phyloP scores from a whole-genome alignment of 768 basidiomycete species.

The Infundibulicybe gibba region DNA sequence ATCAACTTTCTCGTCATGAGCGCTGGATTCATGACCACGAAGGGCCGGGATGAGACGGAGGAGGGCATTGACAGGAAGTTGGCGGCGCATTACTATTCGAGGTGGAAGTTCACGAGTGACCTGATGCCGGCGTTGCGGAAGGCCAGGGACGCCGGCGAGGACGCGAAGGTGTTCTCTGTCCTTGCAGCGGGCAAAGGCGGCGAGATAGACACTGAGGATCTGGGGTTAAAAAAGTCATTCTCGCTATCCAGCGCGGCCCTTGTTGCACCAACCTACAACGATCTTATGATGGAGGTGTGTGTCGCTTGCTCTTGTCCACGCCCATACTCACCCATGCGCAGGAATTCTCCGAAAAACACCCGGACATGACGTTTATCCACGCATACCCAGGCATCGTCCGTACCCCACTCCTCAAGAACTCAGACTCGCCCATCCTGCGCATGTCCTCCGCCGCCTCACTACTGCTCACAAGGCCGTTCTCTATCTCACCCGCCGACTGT shows the following conservation, averaged over 20 bases:
- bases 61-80: slow-evolving; percentile 31
- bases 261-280: slow-evolving; percentile 32
- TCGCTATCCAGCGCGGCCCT: slow-evolving; percentile 22
- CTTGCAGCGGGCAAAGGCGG: slow-evolving; percentile 32
- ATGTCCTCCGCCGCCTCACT: slow-evolving; percentile 11
- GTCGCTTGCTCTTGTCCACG: background rate
- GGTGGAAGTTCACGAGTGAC: slow-evolving; percentile 45
- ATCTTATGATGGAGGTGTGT: slow-evolving; percentile 37
- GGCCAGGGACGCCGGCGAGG: slow-evolving; percentile 45
- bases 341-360: slow-evolving; percentile 31
- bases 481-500: slow-evolving; percentile 20
- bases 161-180: slow-evolving; percentile 48
- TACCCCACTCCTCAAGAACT: slow-evolving; percentile 22
- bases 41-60: slow-evolving; percentile 28
- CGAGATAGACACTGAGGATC: slow-evolving; percentile 38
- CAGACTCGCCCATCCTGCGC: slow-evolving; percentile 20
- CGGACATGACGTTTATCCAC: slow-evolving; percentile 34
- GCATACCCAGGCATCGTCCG: slow-evolving; percentile 34
- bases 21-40: slow-evolving; percentile 36
- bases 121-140: slow-evolving; percentile 38
- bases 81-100: slow-evolving; percentile 45
- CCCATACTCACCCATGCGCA: slow-evolving; percentile 8
- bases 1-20: slow-evolving; percentile 49
- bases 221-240: slow-evolving; percentile 39
- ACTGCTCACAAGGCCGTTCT: slow-evolving; percentile 19